Base-by-base conservation (phyloP, 1,284 basidiomycete species). In the Marasmius oreades region DNA sequence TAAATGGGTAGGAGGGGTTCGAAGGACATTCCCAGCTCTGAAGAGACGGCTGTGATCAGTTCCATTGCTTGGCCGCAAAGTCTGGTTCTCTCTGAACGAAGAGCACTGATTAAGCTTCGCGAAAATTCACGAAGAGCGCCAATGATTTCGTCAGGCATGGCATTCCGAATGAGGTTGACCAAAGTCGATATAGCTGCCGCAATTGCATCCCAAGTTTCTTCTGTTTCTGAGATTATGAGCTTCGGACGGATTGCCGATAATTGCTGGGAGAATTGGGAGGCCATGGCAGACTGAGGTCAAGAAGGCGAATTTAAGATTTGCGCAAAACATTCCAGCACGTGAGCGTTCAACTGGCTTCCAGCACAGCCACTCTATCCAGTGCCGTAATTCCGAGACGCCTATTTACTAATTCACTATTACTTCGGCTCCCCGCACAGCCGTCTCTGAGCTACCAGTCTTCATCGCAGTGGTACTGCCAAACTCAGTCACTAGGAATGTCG, bases 161-260 rank as follows among this genome's bases (percentile, higher is more conserved):
- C 84, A 53, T 81, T 78, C 42, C 78, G 74, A 60, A 81, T 82
- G n/a, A 88, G 70, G n/a, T 72, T 71, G 10, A 75, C 76, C 39
- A 93, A 72, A 8, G 75, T 70, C 31, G 69, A 64, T 39, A 93
- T 67, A 5, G 78, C 78, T 45, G 79, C 75, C 6, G 79, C 71
- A 39, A 94, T 90, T n/a, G 73, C 76, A 55, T 93, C 89, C 92
- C 92, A 94, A 2, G 83, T 85, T 39, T 94, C 90, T 67, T 94
- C 92, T 1, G 87, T 85, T 71, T 94, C 92, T 31, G 76, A 66
- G n/a, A 83, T 71, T 46, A 72, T 67, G 14, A 92, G 66, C 39
- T 76, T 71, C 37, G 69, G 62, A 52, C 74, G 76, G 82, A 56
- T 53, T 5, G 37, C 8, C n/a, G 47, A 24, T n/a, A 50, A 16